Base-by-base conservation (phyloP, 129 eudicot genomes). In the Saussurea involucrata region DNA sequence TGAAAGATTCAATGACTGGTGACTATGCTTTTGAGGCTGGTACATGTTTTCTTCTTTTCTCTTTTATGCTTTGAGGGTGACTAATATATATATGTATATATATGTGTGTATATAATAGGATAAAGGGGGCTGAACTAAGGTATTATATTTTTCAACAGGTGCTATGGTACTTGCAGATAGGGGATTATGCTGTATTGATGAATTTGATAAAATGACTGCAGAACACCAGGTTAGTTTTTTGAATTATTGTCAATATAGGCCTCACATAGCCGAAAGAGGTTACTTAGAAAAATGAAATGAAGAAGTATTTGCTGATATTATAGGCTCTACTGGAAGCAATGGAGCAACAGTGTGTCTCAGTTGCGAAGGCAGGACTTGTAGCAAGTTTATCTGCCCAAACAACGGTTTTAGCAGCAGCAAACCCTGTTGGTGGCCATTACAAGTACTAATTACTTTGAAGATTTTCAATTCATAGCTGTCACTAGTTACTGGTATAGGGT, bases 21-120 rank as follows among this genome's bases (percentile, higher is more conserved):
- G 98, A 94, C 82, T 95, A 89, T 71, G 99, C 99, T 82, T 95
- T 95, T 89, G 97, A 95, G 70, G 97, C 99, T 83, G 99, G 98
- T 95, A 84, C 18, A 9, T 57, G 2, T 68, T 82, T 75, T 63
- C 18, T 67, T 63, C 34, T 75, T 74, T 27, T 49, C 53, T 75
- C 32, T 66, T 12, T 75, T 21, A 27, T 68, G n/a, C 61, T 34
- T 36, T 24, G 63, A 44, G 73, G 42, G 49, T 44, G 63, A 44
- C 3, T 29, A 27, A 27, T 27, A 27, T 27, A 27, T 27, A 0
- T 27, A 27, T 27, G 0, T 27, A 27, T 27, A 27, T 27, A 27
- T 27, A 27, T 27, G 29, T 27, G 29, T 27, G 29, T 27, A 3
- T 27, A 27, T 27, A 27, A 27, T 27, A 49, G 58, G 18, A 49